Conservation (phyloP, 805 yeast genomes). For the Lipomyces starkeyi region DNA sequence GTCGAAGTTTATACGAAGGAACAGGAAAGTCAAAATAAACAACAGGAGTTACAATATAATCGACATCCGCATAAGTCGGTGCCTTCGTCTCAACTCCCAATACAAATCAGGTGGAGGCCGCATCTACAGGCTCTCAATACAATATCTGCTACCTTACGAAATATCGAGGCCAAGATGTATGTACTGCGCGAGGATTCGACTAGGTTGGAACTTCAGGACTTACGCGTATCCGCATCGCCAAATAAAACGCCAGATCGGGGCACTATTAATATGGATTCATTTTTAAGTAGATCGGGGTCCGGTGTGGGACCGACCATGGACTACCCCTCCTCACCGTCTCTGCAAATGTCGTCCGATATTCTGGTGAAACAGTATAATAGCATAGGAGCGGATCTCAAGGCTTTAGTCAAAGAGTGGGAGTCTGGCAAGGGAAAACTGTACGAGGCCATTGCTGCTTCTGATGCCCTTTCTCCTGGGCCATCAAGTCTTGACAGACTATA, state of each 20-base stretch:
- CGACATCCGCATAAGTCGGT: neutral
- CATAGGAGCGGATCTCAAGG: conserved; percentile 31
- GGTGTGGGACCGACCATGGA: conserved; percentile 3
- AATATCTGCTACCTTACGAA: conserved; percentile 33
- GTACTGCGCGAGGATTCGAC: conserved; percentile 34
- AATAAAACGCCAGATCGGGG: neutral
- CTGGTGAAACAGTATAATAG: conserved; percentile 34
- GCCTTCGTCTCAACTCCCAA: neutral
- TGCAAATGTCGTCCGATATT: conserved; percentile 12
- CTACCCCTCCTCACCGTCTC: conserved; percentile 8
- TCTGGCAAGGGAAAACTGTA: conserved; percentile 25
- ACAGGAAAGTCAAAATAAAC: conserved; percentile 9
- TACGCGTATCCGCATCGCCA: neutral
- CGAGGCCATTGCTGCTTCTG: conserved; percentile 18
- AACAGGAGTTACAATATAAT: conserved; percentile 1
- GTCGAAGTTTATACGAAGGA: conserved; percentile 19
- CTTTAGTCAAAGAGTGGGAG: conserved; percentile 36
- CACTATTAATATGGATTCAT: conserved; percentile 10
- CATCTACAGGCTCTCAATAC: conserved; percentile 29
- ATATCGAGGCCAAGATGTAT: conserved; percentile 36
- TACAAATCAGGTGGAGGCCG: conserved; percentile 19
- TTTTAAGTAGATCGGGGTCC: conserved; percentile 20
- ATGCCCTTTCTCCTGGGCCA: too few relatives aligned
- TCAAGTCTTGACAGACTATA: neutral
- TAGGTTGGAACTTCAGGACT: conserved; percentile 20